Evolutionary conservation across 2,329 filamentous ascomycete species (phyloP), one percentile per base, ranked within the genome.

Genomic region (Diaporthe citrichinensis): DNA sequence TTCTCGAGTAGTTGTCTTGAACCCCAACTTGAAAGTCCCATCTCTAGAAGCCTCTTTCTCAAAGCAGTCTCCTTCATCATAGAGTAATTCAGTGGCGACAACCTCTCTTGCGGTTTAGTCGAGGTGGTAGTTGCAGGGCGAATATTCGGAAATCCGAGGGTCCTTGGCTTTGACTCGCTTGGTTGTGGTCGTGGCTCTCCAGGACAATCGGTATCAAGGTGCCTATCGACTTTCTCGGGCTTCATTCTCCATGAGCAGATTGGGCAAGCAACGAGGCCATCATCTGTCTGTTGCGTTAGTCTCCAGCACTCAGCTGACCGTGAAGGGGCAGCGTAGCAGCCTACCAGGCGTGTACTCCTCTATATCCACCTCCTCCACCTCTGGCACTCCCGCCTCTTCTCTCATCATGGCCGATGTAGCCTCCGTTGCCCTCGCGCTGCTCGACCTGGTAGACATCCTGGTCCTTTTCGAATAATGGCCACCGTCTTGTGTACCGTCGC

Each of bases 11-110:
- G 87, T 61, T 89, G 86, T 61, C 93, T 93, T 0, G 89, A 84
- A 0, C 97, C 97, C 76, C 86, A 88, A 14, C 88, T 90, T 0
- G 95, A 93, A 74, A 98, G 92, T 1, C 96, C 95, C 1, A 97
- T 87, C 3, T 98, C 95, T 25, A 87, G 83, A 57, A 99, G 86
- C 84, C 98, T 98, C 81, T 94, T 97, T 67, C 92, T 91, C 71
- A 99, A 86, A 2, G 90, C 90, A 0, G 84, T 86, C 31, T 98
- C 96, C 81, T 93, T 98, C n/a, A 98, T 85, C 82, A 98, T 90
- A 31, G 93, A 93, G 83, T 98, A 98, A 80, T 95, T 97, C 25
- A 98, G 88, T 14, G 94, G 91, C 0, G 97, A 94, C 14, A 98
- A 86, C 46, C 94, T 90, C 68, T 95, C 92, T 31, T 87, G 86